Percentiles rank a stretch among this genome's conserved stretches.
These are phyloP conservation scores for Ochetophila trinervis DNA, from an alignment of 306 rosid species.

Conservation along the genomic window DNA sequence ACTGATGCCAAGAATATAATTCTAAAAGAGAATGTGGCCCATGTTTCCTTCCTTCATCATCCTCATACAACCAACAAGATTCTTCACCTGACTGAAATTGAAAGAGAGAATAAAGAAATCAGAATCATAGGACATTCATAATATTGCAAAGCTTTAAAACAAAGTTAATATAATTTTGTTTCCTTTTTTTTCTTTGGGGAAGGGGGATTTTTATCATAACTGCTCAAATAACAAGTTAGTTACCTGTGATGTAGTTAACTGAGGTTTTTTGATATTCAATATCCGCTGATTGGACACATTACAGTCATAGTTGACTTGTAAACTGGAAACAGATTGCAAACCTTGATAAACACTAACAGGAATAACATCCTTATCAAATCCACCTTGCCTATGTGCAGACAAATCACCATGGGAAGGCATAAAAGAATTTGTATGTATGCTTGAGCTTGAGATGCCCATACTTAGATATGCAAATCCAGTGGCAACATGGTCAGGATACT, in stretches of 20 bases:
- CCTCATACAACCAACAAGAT: constrained; percentile 79
- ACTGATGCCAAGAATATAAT: constrained; percentile 67
- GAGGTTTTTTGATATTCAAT: constrained; percentile 25
- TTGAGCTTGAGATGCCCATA: constrained; percentile 35
- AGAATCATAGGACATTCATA: constrained; percentile 10
- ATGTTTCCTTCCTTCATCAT: constrained; percentile 58
- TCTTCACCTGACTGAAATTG: constrained; percentile 52
- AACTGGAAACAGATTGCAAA: constrained; percentile 32
- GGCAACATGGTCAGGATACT: constrained; percentile 86
- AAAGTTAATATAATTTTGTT: background rate
- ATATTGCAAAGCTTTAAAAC: background rate
- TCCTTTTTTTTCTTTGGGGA: background rate
- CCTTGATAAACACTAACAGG: constrained; percentile 30
- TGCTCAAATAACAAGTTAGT: constrained; percentile 10
- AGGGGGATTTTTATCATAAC: background rate
- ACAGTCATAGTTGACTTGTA: constrained; percentile 21
- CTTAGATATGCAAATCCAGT: constrained; percentile 71
- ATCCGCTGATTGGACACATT: constrained; percentile 25
- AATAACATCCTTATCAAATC: constrained; percentile 32
- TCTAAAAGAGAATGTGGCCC: constrained; percentile 82
- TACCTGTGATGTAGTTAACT: constrained; percentile 38
- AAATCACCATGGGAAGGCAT: constrained; percentile 34
- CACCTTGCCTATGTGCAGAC: constrained; percentile 29
- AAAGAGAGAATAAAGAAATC: constrained; percentile 1
- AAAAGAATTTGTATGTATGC: constrained; percentile 31